phyloP scores from a whole-genome alignment of 768 basidiomycete species.

The Phanerochaete sordida region DNA sequence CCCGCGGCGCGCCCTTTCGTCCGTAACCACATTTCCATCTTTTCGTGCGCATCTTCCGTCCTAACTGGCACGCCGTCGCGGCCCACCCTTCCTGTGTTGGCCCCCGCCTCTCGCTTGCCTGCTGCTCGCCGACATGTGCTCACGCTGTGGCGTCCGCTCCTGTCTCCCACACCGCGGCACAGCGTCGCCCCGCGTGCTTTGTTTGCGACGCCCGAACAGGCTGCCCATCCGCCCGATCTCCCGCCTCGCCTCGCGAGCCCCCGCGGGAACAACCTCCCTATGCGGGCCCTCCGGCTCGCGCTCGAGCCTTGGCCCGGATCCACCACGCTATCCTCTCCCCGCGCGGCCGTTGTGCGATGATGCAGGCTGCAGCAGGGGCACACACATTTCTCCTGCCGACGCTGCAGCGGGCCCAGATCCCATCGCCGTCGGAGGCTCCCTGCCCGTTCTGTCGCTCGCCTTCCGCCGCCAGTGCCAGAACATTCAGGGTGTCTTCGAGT shows the following conservation, averaged over 20 bases:
- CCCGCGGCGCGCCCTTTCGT: background rate
- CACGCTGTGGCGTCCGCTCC: conserved; percentile 11
- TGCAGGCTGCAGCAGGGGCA: too few relatives aligned
- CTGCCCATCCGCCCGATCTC: background rate
- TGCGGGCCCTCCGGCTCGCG: background rate
- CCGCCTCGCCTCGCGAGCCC: too few relatives aligned
- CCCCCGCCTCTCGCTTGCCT: conserved; percentile 4
- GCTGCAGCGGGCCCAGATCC: too few relatives aligned
- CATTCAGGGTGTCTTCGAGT: conserved; percentile 5
- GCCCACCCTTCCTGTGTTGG: conserved; percentile 4
- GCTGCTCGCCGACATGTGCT: conserved; percentile 13
- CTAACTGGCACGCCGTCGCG: background rate
- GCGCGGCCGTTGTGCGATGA: conserved; percentile 3
- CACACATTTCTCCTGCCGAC: too few relatives aligned
- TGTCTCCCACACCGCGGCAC: background rate
- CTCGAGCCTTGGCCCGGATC: background rate
- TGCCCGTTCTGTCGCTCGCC: background rate
- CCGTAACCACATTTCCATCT: background rate
- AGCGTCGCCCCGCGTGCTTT: background rate
- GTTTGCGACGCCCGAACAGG: background rate
- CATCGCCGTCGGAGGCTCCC: background rate
- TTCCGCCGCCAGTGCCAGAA: background rate
- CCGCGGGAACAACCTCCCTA: background rate
- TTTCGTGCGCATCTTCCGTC: conserved; percentile 1
- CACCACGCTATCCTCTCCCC: background rate